phyloP scores from a whole-genome alignment of 257 asterid genomes.

The Mitragyna speciosa region DNA sequence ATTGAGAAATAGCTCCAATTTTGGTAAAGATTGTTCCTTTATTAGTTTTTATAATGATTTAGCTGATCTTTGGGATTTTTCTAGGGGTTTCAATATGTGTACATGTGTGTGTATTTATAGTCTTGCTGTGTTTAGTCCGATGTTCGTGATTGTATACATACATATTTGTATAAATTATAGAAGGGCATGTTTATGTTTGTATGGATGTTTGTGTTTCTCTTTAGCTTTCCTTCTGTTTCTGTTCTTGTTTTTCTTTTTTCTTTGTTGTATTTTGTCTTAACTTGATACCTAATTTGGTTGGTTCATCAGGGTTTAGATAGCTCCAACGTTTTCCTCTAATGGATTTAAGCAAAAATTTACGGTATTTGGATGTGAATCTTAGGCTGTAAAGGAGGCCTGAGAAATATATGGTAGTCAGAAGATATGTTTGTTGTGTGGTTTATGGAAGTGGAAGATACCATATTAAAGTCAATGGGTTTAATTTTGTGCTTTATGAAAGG shows the following conservation, averaged over 20 bases:
- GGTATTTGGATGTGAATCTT: neutral
- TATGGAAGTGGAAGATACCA: neutral
- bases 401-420: neutral
- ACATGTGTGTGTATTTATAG: neutral
- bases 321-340: neutral
- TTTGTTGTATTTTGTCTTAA: neutral
- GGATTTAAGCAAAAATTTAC: neutral
- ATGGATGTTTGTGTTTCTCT: neutral
- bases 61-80: neutral
- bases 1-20: neutral
- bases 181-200: neutral
- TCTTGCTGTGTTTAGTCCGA: neutral
- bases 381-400: neutral
- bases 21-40: neutral
- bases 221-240: neutral
- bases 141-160: neutral
- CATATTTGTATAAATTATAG: neutral
- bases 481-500: neutral
- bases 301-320: neutral
- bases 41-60: neutral
- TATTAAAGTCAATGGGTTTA: neutral
- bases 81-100: neutral
- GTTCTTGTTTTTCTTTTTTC: neutral
- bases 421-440: neutral
- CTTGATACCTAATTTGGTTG: constrained; percentile 2